phyloP scores from a whole-genome alignment of 202 grass and related monocot genomes.

The Saccharum hybrid region DNA sequence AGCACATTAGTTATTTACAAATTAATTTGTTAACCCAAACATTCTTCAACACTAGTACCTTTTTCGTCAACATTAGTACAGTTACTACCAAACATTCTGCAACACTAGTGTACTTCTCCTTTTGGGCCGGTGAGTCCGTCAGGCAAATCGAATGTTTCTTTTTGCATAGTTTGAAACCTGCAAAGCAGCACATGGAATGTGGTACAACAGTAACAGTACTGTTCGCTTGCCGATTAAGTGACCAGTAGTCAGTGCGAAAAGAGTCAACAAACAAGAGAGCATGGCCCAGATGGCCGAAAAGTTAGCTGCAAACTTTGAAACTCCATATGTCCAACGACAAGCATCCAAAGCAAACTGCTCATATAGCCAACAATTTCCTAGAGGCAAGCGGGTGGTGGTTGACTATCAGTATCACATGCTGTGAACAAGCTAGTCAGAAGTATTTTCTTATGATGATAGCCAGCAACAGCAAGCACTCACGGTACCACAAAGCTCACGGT shows the following conservation, averaged over 20 bases:
- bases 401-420: constrained; percentile 48
- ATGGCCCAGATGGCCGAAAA: constrained; percentile 50
- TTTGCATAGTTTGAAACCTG: not conserved
- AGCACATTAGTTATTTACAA: too few relatives aligned
- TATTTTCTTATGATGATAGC: constrained; percentile 32
- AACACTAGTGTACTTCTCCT: not conserved
- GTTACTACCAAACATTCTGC: not conserved
- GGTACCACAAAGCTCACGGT: constrained; percentile 40
- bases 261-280: constrained; percentile 56
- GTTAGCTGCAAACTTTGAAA: constrained; percentile 57
- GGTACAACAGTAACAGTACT: not conserved
- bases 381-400: constrained; percentile 46
- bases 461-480: constrained; percentile 34
- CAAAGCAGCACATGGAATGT: not conserved
- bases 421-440: constrained; percentile 32
- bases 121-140: not conserved
- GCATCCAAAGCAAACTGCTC: constrained; percentile 49
- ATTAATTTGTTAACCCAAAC: too few relatives aligned
- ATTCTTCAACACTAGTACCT: too few relatives aligned
- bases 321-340: constrained; percentile 42
- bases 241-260: constrained; percentile 27
- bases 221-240: constrained; percentile 11
- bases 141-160: not conserved
- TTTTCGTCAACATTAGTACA: not conserved
- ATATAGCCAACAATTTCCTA: constrained; percentile 41